These are phyloP conservation scores for Solanum chmielewskii DNA, from an alignment of 257 asterid genomes.

Conservation along the genomic window DNA sequence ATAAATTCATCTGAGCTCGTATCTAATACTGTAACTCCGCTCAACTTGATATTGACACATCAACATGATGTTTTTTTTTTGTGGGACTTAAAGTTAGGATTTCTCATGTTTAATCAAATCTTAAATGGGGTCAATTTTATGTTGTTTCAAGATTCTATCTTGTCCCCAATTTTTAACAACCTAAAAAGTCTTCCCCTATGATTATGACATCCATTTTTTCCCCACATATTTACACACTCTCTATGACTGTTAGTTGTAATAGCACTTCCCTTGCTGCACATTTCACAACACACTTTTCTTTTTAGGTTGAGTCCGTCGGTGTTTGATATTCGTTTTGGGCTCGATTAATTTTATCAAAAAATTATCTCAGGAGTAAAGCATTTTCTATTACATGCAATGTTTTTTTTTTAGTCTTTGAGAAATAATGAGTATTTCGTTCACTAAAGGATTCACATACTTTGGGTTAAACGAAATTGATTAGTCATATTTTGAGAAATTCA, in stretches of 20 bases:
- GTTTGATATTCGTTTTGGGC: too few relatives aligned
- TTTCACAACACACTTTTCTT: neutral
- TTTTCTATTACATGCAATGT: neutral
- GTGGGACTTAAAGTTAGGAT: neutral
- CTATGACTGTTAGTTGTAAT: neutral
- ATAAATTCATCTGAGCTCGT: neutral
- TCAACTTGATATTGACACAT: neutral
- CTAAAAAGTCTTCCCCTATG: neutral
- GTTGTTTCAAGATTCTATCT: slow-evolving; percentile 6
- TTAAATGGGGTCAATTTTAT: neutral
- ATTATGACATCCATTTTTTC: neutral
- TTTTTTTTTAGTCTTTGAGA: neutral
- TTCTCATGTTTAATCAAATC: slow-evolving; percentile 3
- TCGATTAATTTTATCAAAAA: neutral
- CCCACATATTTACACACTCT: neutral
- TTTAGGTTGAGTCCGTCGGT: accelerated
- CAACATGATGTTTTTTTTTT: neutral
- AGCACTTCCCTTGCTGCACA: neutral
- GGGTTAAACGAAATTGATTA: neutral
- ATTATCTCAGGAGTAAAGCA: neutral
- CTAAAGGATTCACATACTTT: neutral
- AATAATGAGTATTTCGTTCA: neutral
- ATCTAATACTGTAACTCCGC: neutral
- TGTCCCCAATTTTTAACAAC: neutral
- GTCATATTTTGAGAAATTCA: neutral